A percentile compares a stretch with the other conserved stretches of the same genome.
phyloP scores from a whole-genome alignment of 2,329 filamentous ascomycete genomes.

The Fusarium siculi region DNA sequence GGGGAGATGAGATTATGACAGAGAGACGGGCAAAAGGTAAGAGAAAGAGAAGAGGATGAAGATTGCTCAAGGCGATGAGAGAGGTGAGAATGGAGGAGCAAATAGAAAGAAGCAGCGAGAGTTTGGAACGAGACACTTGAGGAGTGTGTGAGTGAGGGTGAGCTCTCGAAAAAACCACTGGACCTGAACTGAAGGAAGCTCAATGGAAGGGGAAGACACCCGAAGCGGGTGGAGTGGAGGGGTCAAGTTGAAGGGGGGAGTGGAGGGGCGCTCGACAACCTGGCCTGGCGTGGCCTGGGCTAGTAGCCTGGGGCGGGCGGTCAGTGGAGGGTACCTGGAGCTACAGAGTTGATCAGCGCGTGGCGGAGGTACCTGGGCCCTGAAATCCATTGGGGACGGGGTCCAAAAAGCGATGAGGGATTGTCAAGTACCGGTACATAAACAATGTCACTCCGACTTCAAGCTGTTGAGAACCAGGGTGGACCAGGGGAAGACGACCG shows the following conservation, averaged over 20 bases:
- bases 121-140: slow-evolving; percentile 33
- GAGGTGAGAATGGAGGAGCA: slow-evolving; percentile 37
- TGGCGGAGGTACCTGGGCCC: slow-evolving; percentile 35
- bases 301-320: slow-evolving; percentile 18
- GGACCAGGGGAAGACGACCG: slow-evolving; percentile 33
- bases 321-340: slow-evolving; percentile 34
- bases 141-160: slow-evolving; percentile 35
- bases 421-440: slow-evolving; percentile 39
- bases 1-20: slow-evolving; percentile 36
- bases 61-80: slow-evolving; percentile 34
- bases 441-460: slow-evolving; percentile 17
- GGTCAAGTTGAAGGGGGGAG: slow-evolving; percentile 34
- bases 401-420: slow-evolving; percentile 41
- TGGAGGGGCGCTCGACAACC: slow-evolving; percentile 15
- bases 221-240: slow-evolving; percentile 38
- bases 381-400: slow-evolving; percentile 36
- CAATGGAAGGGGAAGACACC: slow-evolving; percentile 44
- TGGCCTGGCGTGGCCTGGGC: slow-evolving; percentile 24
- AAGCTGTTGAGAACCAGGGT: slow-evolving; percentile 45
- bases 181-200: slow-evolving; percentile 38
- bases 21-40: slow-evolving; percentile 32
- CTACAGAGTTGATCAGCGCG: slow-evolving; percentile 16
- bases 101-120: slow-evolving; percentile 34
- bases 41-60: slow-evolving; percentile 22
- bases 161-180: slow-evolving; percentile 44